phyloP scores from a whole-genome alignment of 2,329 filamentous ascomycete species.

The Magnaporthiopsis incrustans region DNA sequence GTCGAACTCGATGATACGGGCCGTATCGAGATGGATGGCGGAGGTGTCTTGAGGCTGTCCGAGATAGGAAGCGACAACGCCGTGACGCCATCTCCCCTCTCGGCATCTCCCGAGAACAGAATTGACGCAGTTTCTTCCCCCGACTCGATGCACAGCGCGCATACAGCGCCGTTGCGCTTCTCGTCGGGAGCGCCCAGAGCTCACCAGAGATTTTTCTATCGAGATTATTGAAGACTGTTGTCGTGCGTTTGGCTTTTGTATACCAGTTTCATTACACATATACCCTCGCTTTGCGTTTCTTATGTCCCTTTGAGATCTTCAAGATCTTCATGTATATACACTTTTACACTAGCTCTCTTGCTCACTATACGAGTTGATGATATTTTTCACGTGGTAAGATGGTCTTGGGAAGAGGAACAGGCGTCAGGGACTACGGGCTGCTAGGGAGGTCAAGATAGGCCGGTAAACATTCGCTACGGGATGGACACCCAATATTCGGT shows the following conservation, averaged over 20 bases:
- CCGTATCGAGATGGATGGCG: conserved; percentile 4
- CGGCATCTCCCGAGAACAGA: background rate
- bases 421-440: background rate
- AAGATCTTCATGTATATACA: background rate
- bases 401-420: background rate
- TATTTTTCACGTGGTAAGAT: background rate
- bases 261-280: background rate
- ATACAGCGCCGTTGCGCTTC: background rate
- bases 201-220: background rate
- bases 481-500: background rate
- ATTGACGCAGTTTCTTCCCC: background rate
- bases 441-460: background rate
- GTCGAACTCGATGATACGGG: conserved; percentile 3
- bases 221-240: background rate
- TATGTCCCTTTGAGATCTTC: background rate
- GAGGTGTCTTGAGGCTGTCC: background rate
- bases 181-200: background rate
- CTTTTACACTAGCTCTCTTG: background rate
- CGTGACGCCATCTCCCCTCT: background rate
- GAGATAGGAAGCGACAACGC: background rate
- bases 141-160: background rate
- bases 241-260: background rate
- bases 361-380: background rate
- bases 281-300: background rate
- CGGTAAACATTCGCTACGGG: background rate